Evolutionary conservation across 441 rosid genomes (phyloP).

Genomic region (Populus hybrid): DNA sequence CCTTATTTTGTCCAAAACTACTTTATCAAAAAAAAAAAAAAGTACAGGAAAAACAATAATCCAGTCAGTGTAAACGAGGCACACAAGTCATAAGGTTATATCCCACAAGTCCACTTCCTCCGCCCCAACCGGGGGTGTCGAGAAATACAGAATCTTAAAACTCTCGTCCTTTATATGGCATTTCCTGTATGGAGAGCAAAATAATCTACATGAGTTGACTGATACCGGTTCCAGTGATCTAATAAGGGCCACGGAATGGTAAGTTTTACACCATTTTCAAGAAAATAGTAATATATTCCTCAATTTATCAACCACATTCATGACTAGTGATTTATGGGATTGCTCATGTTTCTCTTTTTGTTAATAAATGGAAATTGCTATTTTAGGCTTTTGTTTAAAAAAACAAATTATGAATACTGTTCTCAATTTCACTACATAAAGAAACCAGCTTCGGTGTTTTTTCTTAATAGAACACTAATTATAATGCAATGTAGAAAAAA

Average conservation of each 20-base stretch:
- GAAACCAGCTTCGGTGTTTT: neutral
- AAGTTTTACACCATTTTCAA: neutral
- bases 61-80: neutral
- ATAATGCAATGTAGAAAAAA: neutral
- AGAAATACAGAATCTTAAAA: slow-evolving; percentile 22
- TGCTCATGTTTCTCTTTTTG: too few species aligned
- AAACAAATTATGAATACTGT: neutral
- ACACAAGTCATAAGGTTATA: neutral
- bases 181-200: slow-evolving; percentile 44
- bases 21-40: too few species aligned
- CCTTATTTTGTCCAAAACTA: too few species aligned
- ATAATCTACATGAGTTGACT: neutral
- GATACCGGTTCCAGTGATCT: neutral
- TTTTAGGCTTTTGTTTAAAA: neutral
- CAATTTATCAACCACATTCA: neutral
- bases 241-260: neutral
- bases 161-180: slow-evolving; percentile 68
- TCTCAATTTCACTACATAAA: neutral
- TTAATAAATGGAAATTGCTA: neutral
- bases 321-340: too few species aligned
- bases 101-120: neutral
- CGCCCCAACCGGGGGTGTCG: neutral
- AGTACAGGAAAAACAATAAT: too few species aligned
- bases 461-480: neutral
- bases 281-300: neutral